These are phyloP conservation scores for Phaeolepiota aurea DNA, from an alignment of 768 basidiomycete species.

Conservation along the genomic window DNA sequence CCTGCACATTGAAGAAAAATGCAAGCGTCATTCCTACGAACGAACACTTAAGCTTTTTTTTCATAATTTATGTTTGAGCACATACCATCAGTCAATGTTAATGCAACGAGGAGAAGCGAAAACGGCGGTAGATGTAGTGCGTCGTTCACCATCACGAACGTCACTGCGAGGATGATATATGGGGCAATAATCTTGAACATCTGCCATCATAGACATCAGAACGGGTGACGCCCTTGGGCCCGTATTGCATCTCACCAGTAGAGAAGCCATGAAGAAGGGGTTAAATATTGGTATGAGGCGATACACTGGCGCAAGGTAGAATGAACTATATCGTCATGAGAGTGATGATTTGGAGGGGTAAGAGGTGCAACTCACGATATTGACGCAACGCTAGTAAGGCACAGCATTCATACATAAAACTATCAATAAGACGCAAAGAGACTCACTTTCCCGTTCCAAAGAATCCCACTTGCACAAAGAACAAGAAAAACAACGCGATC, in stretches of 20 bases:
- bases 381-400: constrained; percentile 60
- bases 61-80: constrained; percentile 1
- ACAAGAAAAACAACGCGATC: constrained; percentile 74
- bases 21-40: constrained; percentile 66
- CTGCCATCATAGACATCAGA: constrained; percentile 20
- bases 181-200: constrained; percentile 79
- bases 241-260: constrained; percentile 45
- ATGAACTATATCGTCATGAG: constrained; percentile 37
- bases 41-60: not conserved
- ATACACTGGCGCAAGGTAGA: constrained; percentile 85
- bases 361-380: constrained; percentile 51
- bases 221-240: not conserved
- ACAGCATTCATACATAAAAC: constrained; percentile 2
- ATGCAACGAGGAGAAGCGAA: constrained; percentile 70
- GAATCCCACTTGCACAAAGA: constrained; percentile 82
- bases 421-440: not conserved
- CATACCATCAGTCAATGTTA: constrained; percentile 65
- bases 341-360: not conserved
- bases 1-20: constrained; percentile 79
- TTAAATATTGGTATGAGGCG: constrained; percentile 80
- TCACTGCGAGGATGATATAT: constrained; percentile 67
- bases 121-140: constrained; percentile 66
- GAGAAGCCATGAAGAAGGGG: constrained; percentile 74
- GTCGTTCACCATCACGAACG: constrained; percentile 62
- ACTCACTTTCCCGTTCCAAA: constrained; percentile 81